These are phyloP conservation scores for Rhytidiadelphus loreus DNA, from an alignment of 225 moss, liverwort and hornwort genomes.

Conservation along the genomic window DNA sequence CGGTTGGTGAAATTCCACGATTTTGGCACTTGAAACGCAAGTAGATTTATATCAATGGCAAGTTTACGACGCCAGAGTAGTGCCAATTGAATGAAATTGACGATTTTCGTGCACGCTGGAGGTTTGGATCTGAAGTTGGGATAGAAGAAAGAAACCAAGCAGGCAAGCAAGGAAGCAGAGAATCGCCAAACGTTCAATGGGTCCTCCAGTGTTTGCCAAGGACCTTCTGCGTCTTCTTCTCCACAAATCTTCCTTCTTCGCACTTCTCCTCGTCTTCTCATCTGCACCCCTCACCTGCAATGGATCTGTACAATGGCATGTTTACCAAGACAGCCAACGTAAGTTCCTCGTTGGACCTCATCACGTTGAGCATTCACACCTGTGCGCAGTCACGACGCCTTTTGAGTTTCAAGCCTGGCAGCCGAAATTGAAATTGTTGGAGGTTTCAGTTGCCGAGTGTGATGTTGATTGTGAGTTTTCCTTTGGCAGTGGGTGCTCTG, in stretches of 20 bases:
- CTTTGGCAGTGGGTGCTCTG: neutral
- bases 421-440: neutral
- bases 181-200: neutral
- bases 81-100: neutral
- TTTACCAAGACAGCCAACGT: fast-evolving
- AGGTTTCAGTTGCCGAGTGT: neutral
- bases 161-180: neutral
- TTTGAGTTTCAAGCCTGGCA: neutral
- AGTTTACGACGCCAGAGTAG: too few species aligned
- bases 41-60: too few species aligned
- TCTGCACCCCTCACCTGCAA: neutral
- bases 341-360: neutral
- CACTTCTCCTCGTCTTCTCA: neutral
- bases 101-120: neutral
- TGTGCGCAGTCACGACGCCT: neutral
- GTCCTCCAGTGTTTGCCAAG: neutral
- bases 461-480: neutral
- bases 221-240: neutral
- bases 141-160: neutral
- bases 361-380: neutral
- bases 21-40: neutral
- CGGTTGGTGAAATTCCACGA: neutral
- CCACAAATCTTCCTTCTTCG: neutral
- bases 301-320: neutral
- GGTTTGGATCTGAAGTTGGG: neutral